These are phyloP conservation scores for Xerocomus minutiporus DNA, from an alignment of 1,284 basidiomycete species.

Conservation along the genomic window DNA sequence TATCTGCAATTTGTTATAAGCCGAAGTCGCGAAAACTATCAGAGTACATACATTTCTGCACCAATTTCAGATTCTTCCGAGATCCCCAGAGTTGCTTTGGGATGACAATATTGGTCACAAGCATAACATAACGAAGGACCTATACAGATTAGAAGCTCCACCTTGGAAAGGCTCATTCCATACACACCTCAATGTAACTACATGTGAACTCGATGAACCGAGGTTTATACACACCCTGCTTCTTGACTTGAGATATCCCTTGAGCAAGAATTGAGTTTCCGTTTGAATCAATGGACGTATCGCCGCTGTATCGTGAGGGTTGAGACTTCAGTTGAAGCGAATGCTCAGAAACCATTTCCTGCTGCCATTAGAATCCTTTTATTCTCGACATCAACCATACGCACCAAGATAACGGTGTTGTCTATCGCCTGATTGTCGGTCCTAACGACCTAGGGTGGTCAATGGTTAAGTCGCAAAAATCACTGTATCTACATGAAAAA, in stretches of 20 bases:
- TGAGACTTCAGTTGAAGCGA: slow-evolving; percentile 56
- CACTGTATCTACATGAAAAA: not conserved
- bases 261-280: slow-evolving; percentile 42
- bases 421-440: slow-evolving; percentile 42
- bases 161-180: not conserved
- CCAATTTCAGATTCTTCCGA: slow-evolving; percentile 57
- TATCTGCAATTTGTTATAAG: slow-evolving; percentile 42
- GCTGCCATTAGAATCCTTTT: slow-evolving; percentile 9
- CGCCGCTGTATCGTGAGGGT: slow-evolving; percentile 27
- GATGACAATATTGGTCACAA: slow-evolving; percentile 67
- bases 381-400: slow-evolving; percentile 7
- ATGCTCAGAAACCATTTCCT: slow-evolving; percentile 74
- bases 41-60: slow-evolving; percentile 56
- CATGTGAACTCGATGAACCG: slow-evolving; percentile 77
- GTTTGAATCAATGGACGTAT: slow-evolving; percentile 45
- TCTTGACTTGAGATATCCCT: slow-evolving; percentile 46
- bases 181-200: slow-evolving; percentile 51
- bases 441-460: slow-evolving; percentile 26
- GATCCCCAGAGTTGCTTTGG: slow-evolving; percentile 80
- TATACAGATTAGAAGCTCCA: slow-evolving; percentile 27
- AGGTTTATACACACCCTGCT: slow-evolving; percentile 56
- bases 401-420: slow-evolving; percentile 54
- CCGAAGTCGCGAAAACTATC: not conserved
- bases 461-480: not conserved
- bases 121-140: slow-evolving; percentile 68